Conservation (phyloP, 2,329 filamentous ascomycete genomes). For the Aspergillus ruber region DNA sequence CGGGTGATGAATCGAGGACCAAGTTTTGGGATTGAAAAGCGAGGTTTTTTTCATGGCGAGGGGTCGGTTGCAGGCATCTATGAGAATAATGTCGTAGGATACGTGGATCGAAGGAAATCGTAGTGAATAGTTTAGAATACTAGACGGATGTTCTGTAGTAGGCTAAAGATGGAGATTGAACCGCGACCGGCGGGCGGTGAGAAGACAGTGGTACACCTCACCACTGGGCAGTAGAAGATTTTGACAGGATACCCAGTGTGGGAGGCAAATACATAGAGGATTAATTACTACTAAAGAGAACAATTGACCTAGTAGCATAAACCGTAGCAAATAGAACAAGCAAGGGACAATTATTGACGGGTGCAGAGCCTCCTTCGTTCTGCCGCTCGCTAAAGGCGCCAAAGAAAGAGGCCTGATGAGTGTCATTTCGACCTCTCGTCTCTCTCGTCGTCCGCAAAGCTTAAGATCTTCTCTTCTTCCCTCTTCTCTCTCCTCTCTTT, state of each 20-base stretch:
- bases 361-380: not conserved
- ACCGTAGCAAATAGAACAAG: too few relatives aligned
- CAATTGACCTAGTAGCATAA: too few relatives aligned
- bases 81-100: too few relatives aligned
- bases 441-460: constrained; percentile 9
- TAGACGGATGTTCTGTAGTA: too few relatives aligned
- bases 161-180: constrained; percentile 2
- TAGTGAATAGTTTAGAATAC: too few relatives aligned
- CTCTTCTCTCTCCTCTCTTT: constrained; percentile 8
- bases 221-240: constrained; percentile 3
- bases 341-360: too few relatives aligned
- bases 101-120: too few relatives aligned
- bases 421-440: too few relatives aligned
- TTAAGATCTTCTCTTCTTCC: constrained; percentile 9
- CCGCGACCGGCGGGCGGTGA: constrained; percentile 16
- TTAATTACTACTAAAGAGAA: too few relatives aligned
- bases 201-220: not conserved
- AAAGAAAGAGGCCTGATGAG: constrained; percentile 9
- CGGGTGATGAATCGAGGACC: constrained; percentile 50
- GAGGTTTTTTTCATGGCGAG: constrained; percentile 48
- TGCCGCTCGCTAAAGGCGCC: constrained; percentile 26
- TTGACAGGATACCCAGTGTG: too few relatives aligned
- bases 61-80: not conserved
- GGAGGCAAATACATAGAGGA: too few relatives aligned
- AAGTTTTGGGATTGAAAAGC: constrained; percentile 42